These are phyloP conservation scores for Stereum hirsutum DNA, from an alignment of 1,284 basidiomycete species.

Conservation along the genomic window DNA sequence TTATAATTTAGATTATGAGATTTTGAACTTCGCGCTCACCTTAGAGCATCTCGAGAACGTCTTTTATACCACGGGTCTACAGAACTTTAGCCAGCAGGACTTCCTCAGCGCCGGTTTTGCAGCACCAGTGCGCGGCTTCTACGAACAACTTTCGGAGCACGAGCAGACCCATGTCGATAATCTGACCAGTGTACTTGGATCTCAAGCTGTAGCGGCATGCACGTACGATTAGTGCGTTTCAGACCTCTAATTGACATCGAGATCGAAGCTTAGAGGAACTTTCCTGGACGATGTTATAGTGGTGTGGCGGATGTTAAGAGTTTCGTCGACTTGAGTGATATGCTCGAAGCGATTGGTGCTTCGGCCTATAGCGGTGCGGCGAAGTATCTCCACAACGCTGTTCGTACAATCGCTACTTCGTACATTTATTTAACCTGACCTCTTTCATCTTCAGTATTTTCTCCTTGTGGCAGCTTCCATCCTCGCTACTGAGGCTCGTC, in stretches of 20 bases:
- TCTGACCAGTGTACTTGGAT: slow-evolving; percentile 35
- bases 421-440: not conserved
- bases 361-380: slow-evolving; percentile 44
- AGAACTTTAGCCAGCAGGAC: slow-evolving; percentile 25
- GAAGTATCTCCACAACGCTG: slow-evolving; percentile 24
- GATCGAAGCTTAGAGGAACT: too few species aligned
- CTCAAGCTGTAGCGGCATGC: slow-evolving; percentile 37
- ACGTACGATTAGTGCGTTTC: slow-evolving; percentile 44
- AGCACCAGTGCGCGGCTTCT: slow-evolving; percentile 32
- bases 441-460: slow-evolving; percentile 9
- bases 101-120: slow-evolving; percentile 36
- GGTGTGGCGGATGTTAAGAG: slow-evolving; percentile 28
- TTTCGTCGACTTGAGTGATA: slow-evolving; percentile 40
- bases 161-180: slow-evolving; percentile 37
- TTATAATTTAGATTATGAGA: slow-evolving; percentile 18
- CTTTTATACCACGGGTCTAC: slow-evolving; percentile 29
- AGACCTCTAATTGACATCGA: too few species aligned
- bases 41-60: slow-evolving; percentile 47
- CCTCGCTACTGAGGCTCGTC: slow-evolving; percentile 34
- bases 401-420: not conserved
- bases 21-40: slow-evolving; percentile 45
- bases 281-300: too few species aligned
- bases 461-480: slow-evolving; percentile 26
- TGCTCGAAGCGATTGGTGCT: slow-evolving; percentile 44
- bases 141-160: slow-evolving; percentile 37